These are phyloP conservation scores for Lenzites betulinus DNA, from an alignment of 768 basidiomycete species.

Conservation along the genomic window DNA sequence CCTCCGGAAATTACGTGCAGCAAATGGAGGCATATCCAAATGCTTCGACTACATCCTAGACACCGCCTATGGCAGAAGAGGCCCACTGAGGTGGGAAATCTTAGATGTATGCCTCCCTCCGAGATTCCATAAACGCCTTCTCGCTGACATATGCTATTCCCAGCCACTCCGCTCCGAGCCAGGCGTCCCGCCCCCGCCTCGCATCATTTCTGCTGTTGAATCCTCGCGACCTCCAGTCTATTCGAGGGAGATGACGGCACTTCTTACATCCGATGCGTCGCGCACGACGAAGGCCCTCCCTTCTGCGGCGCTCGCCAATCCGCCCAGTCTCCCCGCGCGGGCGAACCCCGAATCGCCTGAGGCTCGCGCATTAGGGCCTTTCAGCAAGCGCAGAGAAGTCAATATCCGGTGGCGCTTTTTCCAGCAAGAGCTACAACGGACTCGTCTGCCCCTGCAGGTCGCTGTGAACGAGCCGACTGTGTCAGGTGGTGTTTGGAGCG, in stretches of 20 bases:
- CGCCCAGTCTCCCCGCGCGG: conserved; percentile 58
- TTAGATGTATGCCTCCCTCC: conserved; percentile 51
- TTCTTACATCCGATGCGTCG: conserved; percentile 57
- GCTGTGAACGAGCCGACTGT: conserved; percentile 25
- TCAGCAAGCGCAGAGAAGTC: conserved; percentile 73
- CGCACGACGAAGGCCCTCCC: conserved; percentile 48
- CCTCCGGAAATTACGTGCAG: conserved; percentile 51
- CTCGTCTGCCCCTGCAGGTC: conserved; percentile 61
- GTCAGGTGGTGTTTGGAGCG: not conserved
- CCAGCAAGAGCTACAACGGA: conserved; percentile 51
- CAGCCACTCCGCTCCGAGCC: conserved; percentile 62
- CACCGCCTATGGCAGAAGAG: conserved; percentile 75
- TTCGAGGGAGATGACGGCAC: conserved; percentile 58
- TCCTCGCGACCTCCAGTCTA: conserved; percentile 66
- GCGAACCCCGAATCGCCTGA: conserved; percentile 61
- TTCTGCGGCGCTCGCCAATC: conserved; percentile 43
- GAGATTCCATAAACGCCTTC: not conserved
- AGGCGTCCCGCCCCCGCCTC: conserved; percentile 40
- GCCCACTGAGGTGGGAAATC: conserved; percentile 68
- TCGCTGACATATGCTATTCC: conserved; percentile 9
- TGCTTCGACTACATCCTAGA: conserved; percentile 63
- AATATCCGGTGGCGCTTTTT: conserved; percentile 76
- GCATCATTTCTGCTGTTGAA: conserved; percentile 52
- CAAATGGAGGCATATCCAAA: conserved; percentile 49
- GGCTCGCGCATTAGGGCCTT: conserved; percentile 57